Evolutionary conservation across 1,284 basidiomycete genomes (phyloP), one percentile per base, ranked within the genome.

Genomic region (Marasmius fiardii): DNA sequence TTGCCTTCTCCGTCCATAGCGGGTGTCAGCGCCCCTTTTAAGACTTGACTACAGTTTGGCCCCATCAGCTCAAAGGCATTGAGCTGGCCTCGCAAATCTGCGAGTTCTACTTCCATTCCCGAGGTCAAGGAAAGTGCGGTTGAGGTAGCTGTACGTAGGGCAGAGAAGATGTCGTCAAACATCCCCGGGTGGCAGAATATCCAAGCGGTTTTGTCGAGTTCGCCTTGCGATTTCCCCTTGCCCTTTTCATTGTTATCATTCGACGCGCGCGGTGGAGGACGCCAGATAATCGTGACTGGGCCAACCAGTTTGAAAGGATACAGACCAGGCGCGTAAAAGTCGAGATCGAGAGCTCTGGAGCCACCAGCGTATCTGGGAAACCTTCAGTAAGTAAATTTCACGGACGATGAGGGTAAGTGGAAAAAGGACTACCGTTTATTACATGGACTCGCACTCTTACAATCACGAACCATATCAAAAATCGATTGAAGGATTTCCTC

Each of bases 61-160:
- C 94, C 94, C 75, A 90, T 88, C 18, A 96, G 81, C 66, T 97
- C 93, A 63, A 95, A 94, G 2, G 86, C 78, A 57, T 91, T 92
- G 33, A 94, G 65, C 49, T 86, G 78, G 3, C 82, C 82, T 47
- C 86, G 74, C 48, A 93, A 67, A 67, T 94, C 88, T 3, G 78
- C 74, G 11, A 94, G 76, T 60, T 89, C 82, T 3, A 93, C 70
- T 31, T 75, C 71, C 11, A 73, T 68, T 7, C 69, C 66, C 16
- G 70, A 65, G 14, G 43, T 52, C 51, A 56, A 61, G 39, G 65
- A 60, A 18, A 90, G 67, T 2, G 71, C 73, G 24, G 72, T 65
- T 0, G 83, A 82, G 18, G 82, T 78, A 1, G 83, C 75, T 10
- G 65, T 63, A 49, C 75, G 76, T 21, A 94, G 63, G 1, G 80